phyloP scores from a whole-genome alignment of 257 asterid genomes.

The Leonotis leonurus region DNA sequence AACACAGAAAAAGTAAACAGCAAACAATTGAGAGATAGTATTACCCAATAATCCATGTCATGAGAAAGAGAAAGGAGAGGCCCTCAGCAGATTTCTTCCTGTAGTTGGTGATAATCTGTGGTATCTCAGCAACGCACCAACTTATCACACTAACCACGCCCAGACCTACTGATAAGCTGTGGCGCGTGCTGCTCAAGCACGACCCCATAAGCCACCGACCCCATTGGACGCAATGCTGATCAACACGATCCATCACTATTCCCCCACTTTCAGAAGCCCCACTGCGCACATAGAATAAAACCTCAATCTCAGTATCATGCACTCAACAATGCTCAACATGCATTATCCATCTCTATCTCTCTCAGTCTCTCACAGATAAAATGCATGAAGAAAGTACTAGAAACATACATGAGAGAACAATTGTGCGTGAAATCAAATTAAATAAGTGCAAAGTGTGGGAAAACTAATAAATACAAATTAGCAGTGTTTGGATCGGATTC shows the following conservation, averaged over 20 bases:
- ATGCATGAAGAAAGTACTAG: background rate
- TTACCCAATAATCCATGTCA: constrained; percentile 76
- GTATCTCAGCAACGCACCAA: constrained; percentile 75
- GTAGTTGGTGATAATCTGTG: constrained; percentile 61
- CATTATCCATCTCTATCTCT: background rate
- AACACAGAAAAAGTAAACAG: too few relatives aligned
- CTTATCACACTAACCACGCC: constrained; percentile 54
- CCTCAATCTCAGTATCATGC: background rate
- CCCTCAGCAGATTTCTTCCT: constrained; percentile 52
- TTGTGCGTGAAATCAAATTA: too few relatives aligned
- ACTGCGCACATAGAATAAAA: background rate
- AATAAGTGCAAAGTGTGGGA: too few relatives aligned
- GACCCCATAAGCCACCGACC: constrained; percentile 23
- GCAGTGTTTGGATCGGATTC: background rate
- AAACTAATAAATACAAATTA: too few relatives aligned
- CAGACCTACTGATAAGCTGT: constrained; percentile 31
- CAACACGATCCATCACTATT: constrained; percentile 24
- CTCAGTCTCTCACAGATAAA: background rate
- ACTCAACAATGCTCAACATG: constrained; percentile 1
- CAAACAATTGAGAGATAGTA: too few relatives aligned
- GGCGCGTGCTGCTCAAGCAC: constrained; percentile 32
- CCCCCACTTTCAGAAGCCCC: constrained; percentile 20
- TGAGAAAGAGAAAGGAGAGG: constrained; percentile 45
- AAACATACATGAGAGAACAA: background rate
- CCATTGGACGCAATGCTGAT: constrained; percentile 33